A percentile compares a stretch with the other conserved stretches of the same genome.
phyloP scores from a whole-genome alignment of 495 filamentous ascomycete genomes.

The Aspergillus wentii region DNA sequence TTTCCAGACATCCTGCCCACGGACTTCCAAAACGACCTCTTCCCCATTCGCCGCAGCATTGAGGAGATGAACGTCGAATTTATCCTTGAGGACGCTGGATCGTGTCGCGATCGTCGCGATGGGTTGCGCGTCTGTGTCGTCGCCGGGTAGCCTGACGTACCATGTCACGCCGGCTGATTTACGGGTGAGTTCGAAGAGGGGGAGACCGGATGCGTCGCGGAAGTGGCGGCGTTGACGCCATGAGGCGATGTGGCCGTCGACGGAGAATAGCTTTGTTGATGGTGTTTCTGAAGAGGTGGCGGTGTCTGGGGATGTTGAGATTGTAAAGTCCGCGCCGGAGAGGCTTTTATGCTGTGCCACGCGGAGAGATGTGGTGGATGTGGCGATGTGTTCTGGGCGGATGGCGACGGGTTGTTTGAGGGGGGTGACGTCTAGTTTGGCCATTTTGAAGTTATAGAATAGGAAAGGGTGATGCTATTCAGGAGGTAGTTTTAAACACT shows the following conservation, averaged over 20 bases:
- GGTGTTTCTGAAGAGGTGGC: background rate
- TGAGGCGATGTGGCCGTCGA: conserved; percentile 6
- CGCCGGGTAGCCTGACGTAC: conserved; percentile 10
- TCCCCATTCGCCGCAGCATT: conserved; percentile 9
- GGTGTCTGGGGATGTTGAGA: conserved; percentile 5
- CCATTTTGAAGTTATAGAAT: too few relatives aligned
- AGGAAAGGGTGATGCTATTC: too few relatives aligned
- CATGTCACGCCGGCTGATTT: conserved; percentile 12
- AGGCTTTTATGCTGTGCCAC: too few relatives aligned
- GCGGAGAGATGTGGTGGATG: background rate
- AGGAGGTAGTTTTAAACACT: too few relatives aligned
- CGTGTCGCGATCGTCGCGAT: conserved; percentile 11
- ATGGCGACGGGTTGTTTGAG: conserved; percentile 1
- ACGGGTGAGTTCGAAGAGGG: conserved; percentile 12
- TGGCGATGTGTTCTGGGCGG: conserved; percentile 1
- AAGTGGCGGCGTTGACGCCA: conserved; percentile 7
- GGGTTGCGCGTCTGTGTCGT: background rate
- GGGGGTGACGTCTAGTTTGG: background rate
- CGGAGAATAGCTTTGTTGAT: conserved; percentile 6
- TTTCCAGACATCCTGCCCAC: conserved; percentile 16
- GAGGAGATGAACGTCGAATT: conserved; percentile 12
- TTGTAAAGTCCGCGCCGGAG: conserved; percentile 11
- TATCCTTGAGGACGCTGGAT: conserved; percentile 12
- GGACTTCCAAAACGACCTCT: conserved; percentile 9
- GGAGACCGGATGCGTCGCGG: conserved; percentile 9